These are phyloP conservation scores for Claviceps spartinae DNA, from an alignment of 2,329 filamentous ascomycete species.

Conservation along the genomic window DNA sequence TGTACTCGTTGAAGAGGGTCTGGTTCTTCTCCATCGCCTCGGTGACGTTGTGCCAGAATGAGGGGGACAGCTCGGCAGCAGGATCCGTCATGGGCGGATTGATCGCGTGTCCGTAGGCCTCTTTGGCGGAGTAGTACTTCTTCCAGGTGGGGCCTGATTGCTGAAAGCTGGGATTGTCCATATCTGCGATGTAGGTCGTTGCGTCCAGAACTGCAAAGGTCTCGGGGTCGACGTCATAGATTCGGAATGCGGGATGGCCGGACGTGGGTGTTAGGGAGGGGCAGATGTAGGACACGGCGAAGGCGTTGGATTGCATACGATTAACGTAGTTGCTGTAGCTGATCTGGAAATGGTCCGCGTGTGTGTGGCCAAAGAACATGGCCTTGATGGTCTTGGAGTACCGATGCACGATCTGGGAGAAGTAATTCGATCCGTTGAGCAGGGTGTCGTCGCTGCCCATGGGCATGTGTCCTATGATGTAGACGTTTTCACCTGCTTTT, in stretches of 20 bases:
- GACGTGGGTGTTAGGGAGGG: slow-evolving; percentile 40
- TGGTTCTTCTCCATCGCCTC: slow-evolving; percentile 28
- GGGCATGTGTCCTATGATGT: slow-evolving; percentile 44
- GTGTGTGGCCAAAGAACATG: slow-evolving; percentile 44
- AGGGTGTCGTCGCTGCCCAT: slow-evolving; percentile 34
- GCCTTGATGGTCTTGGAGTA: slow-evolving; percentile 39
- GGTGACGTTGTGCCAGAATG: slow-evolving; percentile 46
- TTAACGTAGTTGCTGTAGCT: slow-evolving; percentile 34
- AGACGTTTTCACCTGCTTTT: slow-evolving; percentile 34
- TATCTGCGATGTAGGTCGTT: slow-evolving; percentile 40
- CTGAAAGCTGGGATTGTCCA: slow-evolving; percentile 28
- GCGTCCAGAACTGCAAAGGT: slow-evolving; percentile 41
- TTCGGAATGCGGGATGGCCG: slow-evolving; percentile 40
- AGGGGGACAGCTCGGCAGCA: slow-evolving; percentile 33
- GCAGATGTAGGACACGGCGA: slow-evolving; percentile 35
- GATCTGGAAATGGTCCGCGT: slow-evolving; percentile 41
- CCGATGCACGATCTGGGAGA: slow-evolving; percentile 37
- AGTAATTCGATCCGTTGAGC: slow-evolving; percentile 35
- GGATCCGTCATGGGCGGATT: slow-evolving; percentile 22
- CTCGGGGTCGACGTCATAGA: slow-evolving; percentile 42
- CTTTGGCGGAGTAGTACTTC: slow-evolving; percentile 41
- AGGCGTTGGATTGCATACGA: slow-evolving; percentile 27
- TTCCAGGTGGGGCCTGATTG: slow-evolving; percentile 31
- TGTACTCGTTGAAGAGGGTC: slow-evolving; percentile 30
- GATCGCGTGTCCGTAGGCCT: slow-evolving; percentile 33